Conservation (phyloP, 177 flowering plant genomes). For the Vitis hybrid region DNA sequence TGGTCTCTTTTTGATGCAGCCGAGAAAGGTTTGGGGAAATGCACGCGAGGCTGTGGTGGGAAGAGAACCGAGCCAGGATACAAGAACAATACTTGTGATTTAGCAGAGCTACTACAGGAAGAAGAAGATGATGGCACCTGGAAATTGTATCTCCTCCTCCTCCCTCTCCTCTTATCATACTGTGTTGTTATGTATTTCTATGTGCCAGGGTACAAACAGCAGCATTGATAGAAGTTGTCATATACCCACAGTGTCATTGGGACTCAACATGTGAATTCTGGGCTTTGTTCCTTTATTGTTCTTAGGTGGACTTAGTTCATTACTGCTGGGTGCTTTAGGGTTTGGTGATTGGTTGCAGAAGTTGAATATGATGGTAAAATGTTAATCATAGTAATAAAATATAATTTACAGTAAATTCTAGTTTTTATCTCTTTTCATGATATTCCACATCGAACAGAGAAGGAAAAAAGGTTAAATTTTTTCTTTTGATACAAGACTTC, state of each 20-base stretch:
- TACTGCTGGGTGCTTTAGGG: no score
- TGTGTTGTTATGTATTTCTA: no score
- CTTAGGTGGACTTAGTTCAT: no score
- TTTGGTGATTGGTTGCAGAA: neutral
- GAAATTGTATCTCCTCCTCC: no score
- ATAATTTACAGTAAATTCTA: neutral
- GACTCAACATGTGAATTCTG: neutral
- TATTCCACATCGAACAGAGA: no score
- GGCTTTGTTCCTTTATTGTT: neutral
- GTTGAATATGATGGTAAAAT: conserved; percentile 1
- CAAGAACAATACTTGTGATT: conserved; percentile 62
- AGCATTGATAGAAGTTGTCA: no score
- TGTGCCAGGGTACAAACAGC: no score
- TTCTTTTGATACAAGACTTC: no score
- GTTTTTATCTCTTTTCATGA: no score
- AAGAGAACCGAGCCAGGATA: conserved; percentile 58
- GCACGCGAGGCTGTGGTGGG: conserved; percentile 76
- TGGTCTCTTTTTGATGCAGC: conserved; percentile 33
- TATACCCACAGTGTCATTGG: no score
- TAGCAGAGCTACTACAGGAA: neutral
- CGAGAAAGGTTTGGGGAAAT: conserved; percentile 65
- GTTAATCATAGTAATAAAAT: conserved; percentile 6
- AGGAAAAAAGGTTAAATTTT: no score
- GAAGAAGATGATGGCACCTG: neutral
- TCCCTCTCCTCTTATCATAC: no score